Conservation (phyloP, 306 rosid species). For the Benincasa hispida region DNA sequence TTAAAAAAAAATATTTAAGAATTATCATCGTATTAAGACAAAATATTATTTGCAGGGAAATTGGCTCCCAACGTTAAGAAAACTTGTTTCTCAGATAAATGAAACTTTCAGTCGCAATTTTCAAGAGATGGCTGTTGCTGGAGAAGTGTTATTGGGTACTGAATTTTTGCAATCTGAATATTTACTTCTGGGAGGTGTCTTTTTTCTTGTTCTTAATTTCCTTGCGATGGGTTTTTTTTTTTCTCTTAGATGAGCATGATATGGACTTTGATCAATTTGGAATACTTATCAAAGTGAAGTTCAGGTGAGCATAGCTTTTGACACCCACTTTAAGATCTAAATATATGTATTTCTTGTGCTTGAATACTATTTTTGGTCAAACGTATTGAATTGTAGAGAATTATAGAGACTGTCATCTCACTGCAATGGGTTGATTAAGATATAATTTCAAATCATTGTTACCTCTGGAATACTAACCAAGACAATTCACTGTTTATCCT, state of each 20-base stretch:
- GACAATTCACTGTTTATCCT: not conserved
- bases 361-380: not conserved
- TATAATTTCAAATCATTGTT: not conserved
- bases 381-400: not conserved
- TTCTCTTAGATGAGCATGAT: slow-evolving; percentile 72
- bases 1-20: not conserved
- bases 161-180: not conserved
- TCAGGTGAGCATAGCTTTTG: slow-evolving; percentile 49
- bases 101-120: slow-evolving; percentile 76
- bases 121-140: slow-evolving; percentile 98
- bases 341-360: slow-evolving; percentile 2
- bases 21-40: not conserved
- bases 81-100: slow-evolving; percentile 74
- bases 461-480: not conserved
- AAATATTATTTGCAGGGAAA: slow-evolving; percentile 34
- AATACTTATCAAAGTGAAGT: slow-evolving; percentile 84
- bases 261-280: slow-evolving; percentile 79
- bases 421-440: not conserved
- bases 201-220: slow-evolving; percentile 4
- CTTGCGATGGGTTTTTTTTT: not conserved
- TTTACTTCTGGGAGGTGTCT: not conserved
- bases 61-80: slow-evolving; percentile 87
- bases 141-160: slow-evolving; percentile 86
- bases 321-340: not conserved
- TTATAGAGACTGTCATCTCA: not conserved